phyloP scores from a whole-genome alignment of 169 alveolate species.

The Ichthyophthirius multifiliis region DNA sequence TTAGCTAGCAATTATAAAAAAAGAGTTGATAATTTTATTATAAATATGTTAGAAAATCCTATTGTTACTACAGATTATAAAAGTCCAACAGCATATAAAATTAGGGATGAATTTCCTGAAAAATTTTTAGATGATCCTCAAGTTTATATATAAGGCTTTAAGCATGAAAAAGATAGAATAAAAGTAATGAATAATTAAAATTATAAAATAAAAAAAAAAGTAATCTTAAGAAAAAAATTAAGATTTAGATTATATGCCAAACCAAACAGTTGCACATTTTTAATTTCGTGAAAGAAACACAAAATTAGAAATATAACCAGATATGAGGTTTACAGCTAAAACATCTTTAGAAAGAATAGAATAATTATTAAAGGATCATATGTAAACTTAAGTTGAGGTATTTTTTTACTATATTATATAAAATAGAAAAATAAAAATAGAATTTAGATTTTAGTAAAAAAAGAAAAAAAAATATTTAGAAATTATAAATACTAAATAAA shows the following conservation, averaged over 20 bases:
- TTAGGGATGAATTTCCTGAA: constrained; percentile 39
- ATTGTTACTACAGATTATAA: constrained; percentile 14
- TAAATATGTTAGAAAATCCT: constrained; percentile 40
- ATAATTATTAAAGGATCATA: constrained; percentile 33
- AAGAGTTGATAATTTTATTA: constrained; percentile 35
- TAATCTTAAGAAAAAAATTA: constrained; percentile 20
- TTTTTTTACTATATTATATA: neutral
- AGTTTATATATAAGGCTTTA: constrained; percentile 42
- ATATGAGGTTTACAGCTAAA: constrained; percentile 32
- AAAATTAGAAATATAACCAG: constrained; percentile 27
- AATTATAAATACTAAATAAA: constrained; percentile 7
- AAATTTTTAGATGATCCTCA: constrained; percentile 36
- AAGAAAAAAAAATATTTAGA: neutral
- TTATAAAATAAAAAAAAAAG: neutral
- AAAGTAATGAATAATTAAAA: neutral
- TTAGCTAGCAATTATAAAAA: constrained; percentile 33
- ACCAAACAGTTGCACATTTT: constrained; percentile 25
- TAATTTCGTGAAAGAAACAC: constrained; percentile 23
- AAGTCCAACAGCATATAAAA: constrained; percentile 13
- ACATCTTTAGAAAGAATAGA: constrained; percentile 41
- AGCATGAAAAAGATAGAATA: constrained; percentile 44
- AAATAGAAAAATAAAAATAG: neutral
- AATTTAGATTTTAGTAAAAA: constrained; percentile 30
- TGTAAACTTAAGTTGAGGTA: constrained; percentile 38
- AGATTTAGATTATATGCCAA: constrained; percentile 45